Evolutionary conservation across 169 alveolate genomes (phyloP).

Genomic region (Condylostoma magnum): DNA sequence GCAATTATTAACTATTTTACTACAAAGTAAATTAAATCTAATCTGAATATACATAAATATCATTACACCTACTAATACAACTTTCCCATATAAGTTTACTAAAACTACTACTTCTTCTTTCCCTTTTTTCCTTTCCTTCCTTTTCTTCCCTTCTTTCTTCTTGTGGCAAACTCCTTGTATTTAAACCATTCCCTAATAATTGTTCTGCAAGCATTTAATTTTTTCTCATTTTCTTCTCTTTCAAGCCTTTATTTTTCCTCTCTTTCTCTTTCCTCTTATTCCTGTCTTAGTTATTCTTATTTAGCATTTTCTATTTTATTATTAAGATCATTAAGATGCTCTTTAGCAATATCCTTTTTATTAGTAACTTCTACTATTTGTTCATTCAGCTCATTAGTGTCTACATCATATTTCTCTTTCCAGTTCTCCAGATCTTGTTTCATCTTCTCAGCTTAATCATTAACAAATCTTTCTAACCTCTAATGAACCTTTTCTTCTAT

Average conservation of each 20-base stretch:
- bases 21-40: too few relatives aligned
- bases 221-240: slow-evolving; percentile 37
- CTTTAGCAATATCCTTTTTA: slow-evolving; percentile 16
- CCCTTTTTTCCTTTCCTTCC: slow-evolving; percentile 46
- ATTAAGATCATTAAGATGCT: slow-evolving; percentile 7
- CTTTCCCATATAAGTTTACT: too few relatives aligned
- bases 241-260: slow-evolving; percentile 4
- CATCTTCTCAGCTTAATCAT: neutral
- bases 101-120: slow-evolving; percentile 39
- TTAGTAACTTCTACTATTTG: slow-evolving; percentile 5
- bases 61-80: too few relatives aligned
- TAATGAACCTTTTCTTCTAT: slow-evolving; percentile 29
- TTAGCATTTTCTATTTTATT: slow-evolving; percentile 6
- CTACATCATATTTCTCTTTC: slow-evolving; percentile 48
- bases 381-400: slow-evolving; percentile 21
- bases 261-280: slow-evolving; percentile 22
- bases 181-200: slow-evolving; percentile 49
- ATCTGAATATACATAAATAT: too few relatives aligned
- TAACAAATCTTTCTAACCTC: neutral
- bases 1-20: too few relatives aligned
- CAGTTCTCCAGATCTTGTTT: neutral
- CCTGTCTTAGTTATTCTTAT: neutral
- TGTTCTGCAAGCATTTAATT: slow-evolving; percentile 38
- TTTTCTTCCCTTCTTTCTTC: slow-evolving; percentile 36
- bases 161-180: slow-evolving; percentile 47